These are phyloP conservation scores for Candida taoyuanica DNA, from an alignment of 805 yeast species.

Conservation along the genomic window DNA sequence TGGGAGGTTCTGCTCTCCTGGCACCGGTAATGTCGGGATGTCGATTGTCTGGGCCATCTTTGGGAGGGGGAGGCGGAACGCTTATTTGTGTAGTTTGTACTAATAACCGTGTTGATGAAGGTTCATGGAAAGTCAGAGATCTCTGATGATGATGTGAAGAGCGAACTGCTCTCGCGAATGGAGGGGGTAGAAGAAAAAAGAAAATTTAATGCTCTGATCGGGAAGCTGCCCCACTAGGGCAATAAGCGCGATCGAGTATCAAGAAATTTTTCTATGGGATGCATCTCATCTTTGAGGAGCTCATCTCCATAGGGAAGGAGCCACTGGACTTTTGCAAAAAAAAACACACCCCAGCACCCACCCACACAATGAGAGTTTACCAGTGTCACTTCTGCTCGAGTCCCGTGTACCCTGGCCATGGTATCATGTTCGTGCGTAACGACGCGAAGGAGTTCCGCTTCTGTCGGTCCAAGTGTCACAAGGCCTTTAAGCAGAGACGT, in stretches of 20 bases:
- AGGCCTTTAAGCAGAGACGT: slow-evolving; percentile 95
- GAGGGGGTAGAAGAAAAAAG: slow-evolving; percentile 4
- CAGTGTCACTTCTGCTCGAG: slow-evolving; percentile 97
- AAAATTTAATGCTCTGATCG: background rate
- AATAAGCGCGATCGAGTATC: slow-evolving; percentile 6
- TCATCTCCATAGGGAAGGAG: slow-evolving; percentile 7
- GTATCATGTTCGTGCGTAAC: slow-evolving; percentile 96
- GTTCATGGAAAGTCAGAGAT: too few relatives aligned
- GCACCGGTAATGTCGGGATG: slow-evolving; percentile 52
- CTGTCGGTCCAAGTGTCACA: slow-evolving; percentile 97
- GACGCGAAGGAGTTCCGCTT: slow-evolving; percentile 97
- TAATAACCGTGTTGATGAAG: too few relatives aligned
- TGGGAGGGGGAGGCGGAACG: too few relatives aligned
- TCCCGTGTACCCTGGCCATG: slow-evolving; percentile 92
- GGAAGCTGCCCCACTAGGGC: slow-evolving; percentile 3
- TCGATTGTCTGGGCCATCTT: slow-evolving; percentile 37
- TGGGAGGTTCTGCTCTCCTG: slow-evolving; percentile 40
- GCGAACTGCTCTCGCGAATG: too few relatives aligned
- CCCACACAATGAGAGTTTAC: slow-evolving; percentile 64
- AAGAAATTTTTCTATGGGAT: slow-evolving; percentile 10
- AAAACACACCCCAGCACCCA: background rate
- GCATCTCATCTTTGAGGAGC: too few relatives aligned
- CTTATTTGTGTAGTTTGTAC: background rate
- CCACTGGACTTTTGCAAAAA: background rate
- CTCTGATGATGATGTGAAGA: too few relatives aligned